Conservation (phyloP, 2,329 filamentous ascomycete genomes). For the Leptosphaerulina australis region DNA sequence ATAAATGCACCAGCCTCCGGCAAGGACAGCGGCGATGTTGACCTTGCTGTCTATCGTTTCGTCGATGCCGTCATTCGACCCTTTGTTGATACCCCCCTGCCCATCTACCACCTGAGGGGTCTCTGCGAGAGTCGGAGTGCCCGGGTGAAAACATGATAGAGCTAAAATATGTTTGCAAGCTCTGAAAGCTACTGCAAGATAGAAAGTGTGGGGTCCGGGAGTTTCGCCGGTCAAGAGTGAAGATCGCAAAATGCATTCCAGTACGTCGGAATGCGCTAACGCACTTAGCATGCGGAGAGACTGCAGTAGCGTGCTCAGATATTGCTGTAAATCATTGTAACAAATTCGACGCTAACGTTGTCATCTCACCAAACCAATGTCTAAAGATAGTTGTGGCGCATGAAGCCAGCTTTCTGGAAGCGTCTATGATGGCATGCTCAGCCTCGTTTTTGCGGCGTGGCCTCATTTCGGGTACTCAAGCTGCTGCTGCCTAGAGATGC, state of each 20-base stretch:
- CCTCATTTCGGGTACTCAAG: too few relatives aligned
- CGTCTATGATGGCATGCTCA: too few relatives aligned
- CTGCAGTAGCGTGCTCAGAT: background rate
- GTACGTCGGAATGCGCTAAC: background rate
- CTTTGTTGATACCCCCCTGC: conserved; percentile 3
- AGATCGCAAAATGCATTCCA: background rate
- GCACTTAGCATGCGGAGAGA: background rate
- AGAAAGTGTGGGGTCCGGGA: background rate
- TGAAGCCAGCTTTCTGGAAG: too few relatives aligned
- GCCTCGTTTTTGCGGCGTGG: too few relatives aligned
- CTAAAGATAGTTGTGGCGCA: too few relatives aligned
- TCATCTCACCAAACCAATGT: too few relatives aligned
- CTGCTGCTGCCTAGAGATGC: too few relatives aligned
- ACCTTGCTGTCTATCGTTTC: conserved; percentile 4
- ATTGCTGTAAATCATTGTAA: too few relatives aligned
- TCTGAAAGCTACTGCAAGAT: background rate
- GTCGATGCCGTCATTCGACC: background rate
- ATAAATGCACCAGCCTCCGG: background rate
- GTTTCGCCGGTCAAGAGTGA: background rate
- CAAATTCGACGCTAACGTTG: too few relatives aligned
- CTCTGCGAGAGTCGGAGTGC: background rate
- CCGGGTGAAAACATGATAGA: background rate
- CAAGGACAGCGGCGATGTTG: background rate
- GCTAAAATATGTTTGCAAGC: background rate
- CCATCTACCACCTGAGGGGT: background rate